phyloP scores from a whole-genome alignment of 1,284 basidiomycete genomes.

The Microbotryum intermedium region DNA sequence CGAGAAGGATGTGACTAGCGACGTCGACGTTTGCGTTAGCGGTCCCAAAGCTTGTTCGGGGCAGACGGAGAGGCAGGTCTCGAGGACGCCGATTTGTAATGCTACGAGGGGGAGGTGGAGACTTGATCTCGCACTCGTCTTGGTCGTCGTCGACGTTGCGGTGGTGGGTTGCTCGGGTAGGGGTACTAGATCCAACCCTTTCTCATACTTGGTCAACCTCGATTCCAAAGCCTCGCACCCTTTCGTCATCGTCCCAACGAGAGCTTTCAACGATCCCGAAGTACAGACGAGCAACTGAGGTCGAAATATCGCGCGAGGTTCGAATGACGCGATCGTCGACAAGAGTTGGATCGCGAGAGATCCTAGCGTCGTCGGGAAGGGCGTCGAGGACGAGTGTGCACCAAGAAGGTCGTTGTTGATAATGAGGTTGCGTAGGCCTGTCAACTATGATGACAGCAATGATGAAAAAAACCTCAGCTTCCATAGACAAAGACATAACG shows the following conservation, averaged over 20 bases:
- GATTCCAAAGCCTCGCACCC: neutral
- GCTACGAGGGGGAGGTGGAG: too few relatives aligned
- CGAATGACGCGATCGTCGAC: slow-evolving; percentile 9
- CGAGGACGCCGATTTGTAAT: too few relatives aligned
- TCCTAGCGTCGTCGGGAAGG: neutral
- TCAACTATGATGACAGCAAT: too few relatives aligned
- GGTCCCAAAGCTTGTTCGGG: too few relatives aligned
- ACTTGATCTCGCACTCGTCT: too few relatives aligned
- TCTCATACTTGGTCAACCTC: slow-evolving; percentile 7
- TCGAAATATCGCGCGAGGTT: slow-evolving; percentile 21
- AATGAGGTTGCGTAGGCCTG: too few relatives aligned
- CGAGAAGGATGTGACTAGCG: slow-evolving; percentile 1
- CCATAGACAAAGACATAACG: too few relatives aligned
- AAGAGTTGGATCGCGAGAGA: slow-evolving; percentile 8
- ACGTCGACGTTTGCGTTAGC: slow-evolving; percentile 2
- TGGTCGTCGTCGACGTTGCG: too few relatives aligned
- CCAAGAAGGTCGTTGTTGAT: too few relatives aligned
- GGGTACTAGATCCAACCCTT: neutral
- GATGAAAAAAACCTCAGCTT: too few relatives aligned
- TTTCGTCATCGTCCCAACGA: neutral
- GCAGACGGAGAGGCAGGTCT: too few relatives aligned
- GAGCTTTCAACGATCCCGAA: slow-evolving; percentile 6
- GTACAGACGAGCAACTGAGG: slow-evolving; percentile 23
- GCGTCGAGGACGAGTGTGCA: too few relatives aligned
- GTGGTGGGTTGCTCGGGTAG: neutral